These are phyloP conservation scores for Podila minutissima DNA, from an alignment of 192 early-diverging fungal genomes.

Conservation along the genomic window DNA sequence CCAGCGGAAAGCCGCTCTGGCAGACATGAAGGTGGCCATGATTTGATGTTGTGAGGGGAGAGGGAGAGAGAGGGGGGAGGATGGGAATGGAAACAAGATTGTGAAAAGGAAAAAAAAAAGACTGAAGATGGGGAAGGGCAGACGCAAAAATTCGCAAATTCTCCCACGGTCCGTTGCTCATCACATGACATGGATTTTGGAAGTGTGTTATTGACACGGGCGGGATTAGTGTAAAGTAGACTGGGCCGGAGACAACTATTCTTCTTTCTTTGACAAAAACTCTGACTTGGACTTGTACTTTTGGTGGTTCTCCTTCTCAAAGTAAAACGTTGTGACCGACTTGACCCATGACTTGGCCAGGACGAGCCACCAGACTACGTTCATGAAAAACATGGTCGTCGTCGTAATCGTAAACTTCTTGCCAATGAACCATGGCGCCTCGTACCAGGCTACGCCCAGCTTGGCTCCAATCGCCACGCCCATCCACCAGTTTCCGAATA, in stretches of 20 bases:
- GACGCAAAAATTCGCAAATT: neutral
- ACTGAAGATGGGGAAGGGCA: constrained; percentile 1
- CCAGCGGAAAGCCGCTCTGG: constrained; percentile 51
- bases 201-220: neutral
- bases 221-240: neutral
- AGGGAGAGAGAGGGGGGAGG: constrained; percentile 3
- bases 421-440: constrained; percentile 20
- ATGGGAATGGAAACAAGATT: neutral
- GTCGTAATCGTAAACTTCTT: constrained; percentile 28
- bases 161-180: too few relatives aligned
- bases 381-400: constrained; percentile 34
- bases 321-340: constrained; percentile 18
- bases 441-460: constrained; percentile 25
- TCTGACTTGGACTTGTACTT: neutral
- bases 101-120: constrained; percentile 4
- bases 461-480: constrained; percentile 16
- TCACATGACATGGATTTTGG: too few relatives aligned
- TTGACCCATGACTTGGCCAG: constrained; percentile 25
- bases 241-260: constrained; percentile 7
- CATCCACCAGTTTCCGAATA: constrained; percentile 42
- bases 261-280: neutral
- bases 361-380: constrained; percentile 24
- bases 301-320: neutral
- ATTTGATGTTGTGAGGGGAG: constrained; percentile 8
- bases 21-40: constrained; percentile 51